Evolutionary conservation across 2,329 filamentous ascomycete species (phyloP), one percentile per base, ranked within the genome.

Genomic region (Zymoseptoria tritici): DNA sequence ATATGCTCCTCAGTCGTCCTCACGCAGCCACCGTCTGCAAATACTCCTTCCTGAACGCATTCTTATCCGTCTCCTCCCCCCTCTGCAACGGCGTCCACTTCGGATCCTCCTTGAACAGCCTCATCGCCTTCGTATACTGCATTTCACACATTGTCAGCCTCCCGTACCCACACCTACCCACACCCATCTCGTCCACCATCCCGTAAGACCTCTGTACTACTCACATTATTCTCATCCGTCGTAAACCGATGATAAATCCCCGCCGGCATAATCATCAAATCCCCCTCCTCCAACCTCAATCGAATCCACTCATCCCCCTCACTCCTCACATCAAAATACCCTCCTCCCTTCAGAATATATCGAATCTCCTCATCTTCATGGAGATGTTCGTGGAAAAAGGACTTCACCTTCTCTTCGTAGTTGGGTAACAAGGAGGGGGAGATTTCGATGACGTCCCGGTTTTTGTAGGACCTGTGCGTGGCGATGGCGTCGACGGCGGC

Each of bases 301-400:
- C 94, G 81, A 60, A 99, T 85, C 94, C 94, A 99, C 66, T 89
- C 85, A 71, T 97, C 93, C 20, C 83, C 84, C 74, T 88, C 80
- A 70, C 85, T 87, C 54, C 94, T 81, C 2, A 99, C 92, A 76
- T 99, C 94, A 73, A 99, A 99, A 75, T 89, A 99, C 0, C 94
- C 94, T 58, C 84, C 83, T 0, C 94, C 94, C 62, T 88, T 92
- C 31, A 91, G 81, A 66, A 99, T 92, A 71, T 97, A 99, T 54
- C 94, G 82, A 66, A 99, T 99, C 81, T 99, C 94, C 78, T 99
- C 94, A 68, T 99, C 94, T 79, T 99, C 94, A 73, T 99, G 94
- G 69, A 99, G 76, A 75, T 99, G 94, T 81, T 99, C 94, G 69
- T 89, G 75, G 79, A 97, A 99, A 80, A 99, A 99, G 66, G 77